Percentiles rank a stretch among this genome's conserved stretches.
Conservation (phyloP, 2,329 filamentous ascomycete genomes). For the Fusarium ramigenum region DNA sequence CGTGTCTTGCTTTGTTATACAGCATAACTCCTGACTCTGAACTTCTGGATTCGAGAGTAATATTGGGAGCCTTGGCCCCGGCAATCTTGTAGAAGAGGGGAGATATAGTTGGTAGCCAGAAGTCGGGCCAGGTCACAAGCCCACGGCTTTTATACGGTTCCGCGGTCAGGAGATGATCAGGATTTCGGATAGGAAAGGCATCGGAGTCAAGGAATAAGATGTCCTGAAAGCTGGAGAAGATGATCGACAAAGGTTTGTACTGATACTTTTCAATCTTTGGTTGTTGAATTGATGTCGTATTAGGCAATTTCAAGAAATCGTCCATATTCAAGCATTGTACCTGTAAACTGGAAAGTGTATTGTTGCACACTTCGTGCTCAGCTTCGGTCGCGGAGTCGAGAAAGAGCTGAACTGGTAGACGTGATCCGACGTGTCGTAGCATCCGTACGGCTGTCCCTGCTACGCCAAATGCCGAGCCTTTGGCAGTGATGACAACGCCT, state of each 20-base stretch:
- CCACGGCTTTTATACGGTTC: slow-evolving; percentile 34
- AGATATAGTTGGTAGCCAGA: slow-evolving; percentile 40
- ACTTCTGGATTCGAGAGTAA: slow-evolving; percentile 28
- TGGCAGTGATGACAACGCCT: slow-evolving; percentile 37
- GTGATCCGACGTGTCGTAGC: slow-evolving; percentile 35
- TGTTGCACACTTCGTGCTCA: slow-evolving; percentile 18
- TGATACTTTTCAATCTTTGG: slow-evolving; percentile 31
- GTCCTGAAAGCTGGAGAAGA: slow-evolving; percentile 40
- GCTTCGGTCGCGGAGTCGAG: slow-evolving; percentile 30
- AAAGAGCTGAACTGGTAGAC: slow-evolving; percentile 30
- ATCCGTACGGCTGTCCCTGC: slow-evolving; percentile 36
- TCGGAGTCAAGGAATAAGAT: slow-evolving; percentile 38
- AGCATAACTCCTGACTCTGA: slow-evolving; percentile 40
- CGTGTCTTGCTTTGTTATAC: slow-evolving; percentile 31
- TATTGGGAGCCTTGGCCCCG: slow-evolving; percentile 14
- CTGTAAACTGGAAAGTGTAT: background rate
- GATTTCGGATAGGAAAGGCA: slow-evolving; percentile 34
- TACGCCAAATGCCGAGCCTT: slow-evolving; percentile 25
- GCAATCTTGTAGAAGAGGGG: slow-evolving; percentile 39
- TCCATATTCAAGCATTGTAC: slow-evolving; percentile 39
- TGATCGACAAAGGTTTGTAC: slow-evolving; percentile 34
- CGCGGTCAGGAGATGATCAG: slow-evolving; percentile 25
- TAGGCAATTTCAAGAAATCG: slow-evolving; percentile 21
- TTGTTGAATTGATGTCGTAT: background rate
- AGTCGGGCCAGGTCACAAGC: slow-evolving; percentile 40